Base-by-base conservation (phyloP, 164 flowering plant species). In the Santalum album region DNA sequence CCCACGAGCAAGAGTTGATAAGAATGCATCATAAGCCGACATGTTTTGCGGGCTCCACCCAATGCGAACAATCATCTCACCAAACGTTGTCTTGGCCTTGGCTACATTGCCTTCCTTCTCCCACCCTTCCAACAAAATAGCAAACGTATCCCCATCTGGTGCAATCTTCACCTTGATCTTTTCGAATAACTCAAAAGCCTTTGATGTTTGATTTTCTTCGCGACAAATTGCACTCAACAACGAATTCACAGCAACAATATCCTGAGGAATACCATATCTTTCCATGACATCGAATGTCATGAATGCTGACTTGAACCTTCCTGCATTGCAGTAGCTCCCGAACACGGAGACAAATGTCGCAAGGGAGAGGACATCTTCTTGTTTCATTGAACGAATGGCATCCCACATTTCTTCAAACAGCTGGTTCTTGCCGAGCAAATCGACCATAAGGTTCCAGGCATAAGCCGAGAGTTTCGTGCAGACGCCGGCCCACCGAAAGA, bases 341-440 rank as follows among this genome's bases (percentile, higher is more conserved):
- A 88, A 86, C n/a, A 67, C 80, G 0, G 88, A 83, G 4, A 67
- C 82, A 55, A 85, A 88, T 0, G 96, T 74, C 0, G 80, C 62
- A 56, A 77, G 7, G 0, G 87, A 69, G 3, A 88, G 63, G 46
- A 70, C 43, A 1, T 68, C 70, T 18, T 85, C 88, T 34, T 72
- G 62, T 71, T 69, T 81, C 96, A 88, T 88, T 2, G 86, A 69
- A 58, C 90, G 65, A n/a, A 85, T 67, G 1, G 89, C 90, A 46
- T 82, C 89, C 94, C 96, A 82, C 94, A 86, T 83, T 21, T 66
- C 66, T 22, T 88, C 96, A 60, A 81, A 88, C 21, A 72, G 62
- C 19, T 53, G 46, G 61, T 80, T 83, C 70, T 78, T 81, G 6
- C 96, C 92, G 1, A 88, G 76, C 57, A 88, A 53, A 63, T 85